These are phyloP conservation scores for Sporothrix globosa DNA, from an alignment of 2,329 filamentous ascomycete genomes.

Conservation along the genomic window DNA sequence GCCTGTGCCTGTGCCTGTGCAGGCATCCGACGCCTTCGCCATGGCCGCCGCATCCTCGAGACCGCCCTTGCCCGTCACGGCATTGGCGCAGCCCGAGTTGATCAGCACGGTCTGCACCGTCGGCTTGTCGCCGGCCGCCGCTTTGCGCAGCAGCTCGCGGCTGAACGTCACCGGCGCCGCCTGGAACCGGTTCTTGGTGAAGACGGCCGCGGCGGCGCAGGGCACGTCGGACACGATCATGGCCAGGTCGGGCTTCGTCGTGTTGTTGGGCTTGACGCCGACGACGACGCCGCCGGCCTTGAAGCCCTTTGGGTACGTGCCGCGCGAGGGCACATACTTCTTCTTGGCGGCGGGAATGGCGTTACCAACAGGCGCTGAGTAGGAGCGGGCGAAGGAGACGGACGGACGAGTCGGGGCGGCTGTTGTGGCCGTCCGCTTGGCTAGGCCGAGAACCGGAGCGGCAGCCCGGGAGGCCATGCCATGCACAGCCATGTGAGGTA, in stretches of 20 bases:
- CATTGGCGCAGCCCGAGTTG: slow-evolving; percentile 96
- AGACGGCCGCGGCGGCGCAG: slow-evolving; percentile 86
- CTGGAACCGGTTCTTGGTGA: slow-evolving; percentile 98
- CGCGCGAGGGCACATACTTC: slow-evolving; percentile 84
- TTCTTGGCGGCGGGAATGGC: slow-evolving; percentile 76
- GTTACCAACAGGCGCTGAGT: slow-evolving; percentile 62
- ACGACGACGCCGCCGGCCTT: slow-evolving; percentile 83
- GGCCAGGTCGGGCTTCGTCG: slow-evolving; percentile 85
- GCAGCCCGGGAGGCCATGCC: slow-evolving; percentile 25
- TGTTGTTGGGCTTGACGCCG: slow-evolving; percentile 90
- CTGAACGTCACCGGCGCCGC: slow-evolving; percentile 92
- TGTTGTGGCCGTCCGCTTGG: slow-evolving; percentile 19
- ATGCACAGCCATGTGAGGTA: slow-evolving; percentile 11
- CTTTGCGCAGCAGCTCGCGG: slow-evolving; percentile 68
- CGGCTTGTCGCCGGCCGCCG: slow-evolving; percentile 60
- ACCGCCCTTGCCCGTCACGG: slow-evolving; percentile 88
- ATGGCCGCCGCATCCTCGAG: slow-evolving; percentile 86
- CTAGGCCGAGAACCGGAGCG: slow-evolving; percentile 30
- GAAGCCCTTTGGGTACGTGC: slow-evolving; percentile 91
- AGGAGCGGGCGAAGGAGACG: slow-evolving; percentile 41
- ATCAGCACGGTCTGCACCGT: slow-evolving; percentile 77
- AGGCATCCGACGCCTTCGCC: slow-evolving; percentile 73
- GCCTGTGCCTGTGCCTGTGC: slow-evolving; percentile 47
- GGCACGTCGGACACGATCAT: slow-evolving; percentile 84
- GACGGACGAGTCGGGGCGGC: background rate